Evolutionary conservation across 495 filamentous ascomycete genomes (phyloP).

Genomic region (Tirmania nivea): DNA sequence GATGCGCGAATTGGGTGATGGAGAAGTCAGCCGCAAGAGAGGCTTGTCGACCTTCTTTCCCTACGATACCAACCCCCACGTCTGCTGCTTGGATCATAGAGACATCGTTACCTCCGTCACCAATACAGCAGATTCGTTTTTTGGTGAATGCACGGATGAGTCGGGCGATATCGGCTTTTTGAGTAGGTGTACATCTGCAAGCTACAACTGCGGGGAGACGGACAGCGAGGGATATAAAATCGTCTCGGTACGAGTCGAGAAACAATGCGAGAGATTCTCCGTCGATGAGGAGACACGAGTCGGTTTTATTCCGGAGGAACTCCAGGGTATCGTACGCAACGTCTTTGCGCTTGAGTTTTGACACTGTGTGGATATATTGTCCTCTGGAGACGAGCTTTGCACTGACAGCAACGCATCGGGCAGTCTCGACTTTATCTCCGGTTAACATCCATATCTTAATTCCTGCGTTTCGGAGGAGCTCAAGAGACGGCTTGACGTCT

Average conservation of each 20-base stretch:
- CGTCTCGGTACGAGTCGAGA: constrained; percentile 52
- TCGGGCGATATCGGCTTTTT: constrained; percentile 82
- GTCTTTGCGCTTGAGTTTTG: constrained; percentile 57
- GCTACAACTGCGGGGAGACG: constrained; percentile 79
- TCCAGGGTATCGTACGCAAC: constrained; percentile 67
- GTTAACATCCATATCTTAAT: constrained; percentile 99
- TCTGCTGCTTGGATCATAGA: constrained; percentile 98
- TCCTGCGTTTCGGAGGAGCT: constrained; percentile 91
- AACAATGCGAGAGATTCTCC: constrained; percentile 72
- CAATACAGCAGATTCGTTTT: constrained; percentile 89
- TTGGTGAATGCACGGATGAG: constrained; percentile 81
- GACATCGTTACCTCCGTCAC: constrained; percentile 95
- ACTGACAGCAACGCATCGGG: constrained; percentile 84
- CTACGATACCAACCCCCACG: constrained; percentile 92
- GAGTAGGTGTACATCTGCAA: constrained; percentile 89
- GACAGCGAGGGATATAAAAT: constrained; percentile 80
- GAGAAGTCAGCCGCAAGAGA: constrained; percentile 89
- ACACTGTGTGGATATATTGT: constrained; percentile 87
- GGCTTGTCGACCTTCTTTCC: constrained; percentile 91
- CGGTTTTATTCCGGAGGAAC: constrained; percentile 72
- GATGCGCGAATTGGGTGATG: constrained; percentile 79
- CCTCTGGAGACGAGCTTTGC: constrained; percentile 85
- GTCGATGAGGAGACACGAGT: constrained; percentile 77
- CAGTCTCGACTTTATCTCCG: constrained; percentile 96
- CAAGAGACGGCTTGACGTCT: constrained; percentile 84